Base-by-base conservation (phyloP, 164 flowering plant species). In the Sedum album region DNA sequence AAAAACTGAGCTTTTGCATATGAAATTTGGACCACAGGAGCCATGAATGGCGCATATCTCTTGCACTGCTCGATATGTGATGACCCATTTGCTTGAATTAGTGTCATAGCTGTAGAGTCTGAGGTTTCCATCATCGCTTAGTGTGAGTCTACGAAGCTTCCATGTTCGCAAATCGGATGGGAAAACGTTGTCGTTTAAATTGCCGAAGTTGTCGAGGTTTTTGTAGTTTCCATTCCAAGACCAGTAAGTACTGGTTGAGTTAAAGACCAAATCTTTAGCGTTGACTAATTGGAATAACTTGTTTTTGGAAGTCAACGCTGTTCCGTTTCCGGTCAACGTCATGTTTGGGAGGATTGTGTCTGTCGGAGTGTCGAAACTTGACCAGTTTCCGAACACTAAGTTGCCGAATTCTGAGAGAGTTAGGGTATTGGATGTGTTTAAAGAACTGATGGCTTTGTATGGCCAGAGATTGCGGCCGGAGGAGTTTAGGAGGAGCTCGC, bases 81-180 rank as follows among this genome's bases (percentile, higher is more conserved):
- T 63, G 0, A 28, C 41, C 96, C 93, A 90, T 2, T 49, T 17
- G 4, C 68, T 46, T 28, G 2, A n/a, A 21, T 20, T 60, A 0
- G 42, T 18, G 65, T 83, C 76, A 36, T 66, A 80, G 60, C 88
- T 83, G 73, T 80, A 81, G 31, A 83, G n/a, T 38, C 81, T 74
- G 6, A 90, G 75, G 66, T 85, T 85, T 25, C 96, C 93, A 63
- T 88, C 87, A 5, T 80, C 73, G 62, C 76, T 90, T 0, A 90
- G 78, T 0, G 72, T 84, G 51, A 90, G 64, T 68, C 88, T 71
- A 13, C 89, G 73, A 30, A 74, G 44, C 14, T 60, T 33, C 8
- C 31, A 0, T 0, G 48, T 78, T 0, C 74, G 79, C 11, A 71
- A 67, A 77, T 90, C 96, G 0, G 87, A 39, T 1, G 85, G 25